Evolutionary conservation across 2,329 filamentous ascomycete species (phyloP).

Genomic region (Penicillium sp.): DNA sequence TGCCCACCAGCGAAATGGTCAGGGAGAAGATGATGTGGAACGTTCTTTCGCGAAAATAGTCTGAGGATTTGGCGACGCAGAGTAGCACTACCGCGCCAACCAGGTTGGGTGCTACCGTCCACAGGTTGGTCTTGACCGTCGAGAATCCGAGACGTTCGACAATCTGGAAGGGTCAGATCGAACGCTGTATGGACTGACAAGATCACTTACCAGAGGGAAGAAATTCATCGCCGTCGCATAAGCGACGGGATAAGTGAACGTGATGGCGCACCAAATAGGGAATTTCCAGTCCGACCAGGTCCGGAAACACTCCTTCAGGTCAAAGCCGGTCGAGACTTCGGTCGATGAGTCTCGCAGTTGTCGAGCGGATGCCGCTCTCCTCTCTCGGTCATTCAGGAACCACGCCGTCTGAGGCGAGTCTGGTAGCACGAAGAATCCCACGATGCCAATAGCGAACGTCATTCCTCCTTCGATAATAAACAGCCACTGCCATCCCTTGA

Average conservation of each 20-base stretch:
- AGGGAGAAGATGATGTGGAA: conserved; percentile 47
- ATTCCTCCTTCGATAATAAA: conserved; percentile 44
- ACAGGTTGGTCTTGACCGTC: conserved; percentile 49
- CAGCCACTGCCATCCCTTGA: conserved; percentile 50
- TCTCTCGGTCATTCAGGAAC: conserved; percentile 40
- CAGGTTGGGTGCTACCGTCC: conserved; percentile 50
- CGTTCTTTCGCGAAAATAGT: conserved; percentile 47
- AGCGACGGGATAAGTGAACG: conserved; percentile 50
- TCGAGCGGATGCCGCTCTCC: conserved; percentile 43
- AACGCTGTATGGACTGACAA: not conserved
- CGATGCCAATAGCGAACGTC: conserved; percentile 30
- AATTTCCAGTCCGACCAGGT: conserved; percentile 47
- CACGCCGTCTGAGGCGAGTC: conserved; percentile 35
- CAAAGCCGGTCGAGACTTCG: conserved; percentile 39
- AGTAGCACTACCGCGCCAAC: conserved; percentile 50
- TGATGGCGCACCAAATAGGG: conserved; percentile 46
- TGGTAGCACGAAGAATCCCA: conserved; percentile 38
- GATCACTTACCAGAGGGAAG: conserved; percentile 40
- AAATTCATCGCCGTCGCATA: conserved; percentile 49
- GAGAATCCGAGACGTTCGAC: conserved; percentile 46
- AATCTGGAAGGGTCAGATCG: conserved; percentile 29
- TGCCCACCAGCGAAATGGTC: conserved; percentile 42
- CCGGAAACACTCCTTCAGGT: conserved; percentile 42
- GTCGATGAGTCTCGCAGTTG: conserved; percentile 48
- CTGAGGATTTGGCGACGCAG: conserved; percentile 45